These are phyloP conservation scores for Amylocarpus encephaloides DNA, from an alignment of 2,329 filamentous ascomycete species.

Conservation along the genomic window DNA sequence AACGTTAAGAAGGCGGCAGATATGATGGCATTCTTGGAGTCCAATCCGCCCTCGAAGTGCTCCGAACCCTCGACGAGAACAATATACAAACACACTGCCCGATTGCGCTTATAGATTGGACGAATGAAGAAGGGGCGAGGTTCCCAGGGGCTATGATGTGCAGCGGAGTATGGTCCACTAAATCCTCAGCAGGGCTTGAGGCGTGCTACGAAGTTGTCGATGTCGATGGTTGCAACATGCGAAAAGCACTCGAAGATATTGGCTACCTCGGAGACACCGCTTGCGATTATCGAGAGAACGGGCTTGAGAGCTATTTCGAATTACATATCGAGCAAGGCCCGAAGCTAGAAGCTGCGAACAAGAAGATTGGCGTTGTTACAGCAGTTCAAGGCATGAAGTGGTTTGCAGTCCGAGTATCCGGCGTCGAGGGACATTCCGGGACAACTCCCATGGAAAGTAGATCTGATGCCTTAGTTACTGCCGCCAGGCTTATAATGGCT, in stretches of 20 bases:
- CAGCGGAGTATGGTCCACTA: constrained; percentile 69
- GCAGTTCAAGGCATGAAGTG: constrained; percentile 61
- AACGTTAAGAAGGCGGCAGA: constrained; percentile 35
- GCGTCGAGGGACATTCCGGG: constrained; percentile 24
- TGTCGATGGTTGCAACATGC: constrained; percentile 17
- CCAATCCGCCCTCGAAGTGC: constrained; percentile 63
- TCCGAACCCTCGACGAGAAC: constrained; percentile 60
- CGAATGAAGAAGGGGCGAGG: constrained; percentile 66
- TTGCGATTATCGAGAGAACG: constrained; percentile 50
- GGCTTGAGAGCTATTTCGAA: constrained; percentile 71
- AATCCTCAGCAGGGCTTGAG: constrained; percentile 48
- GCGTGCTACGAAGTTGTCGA: constrained; percentile 55
- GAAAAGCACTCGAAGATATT: constrained; percentile 51
- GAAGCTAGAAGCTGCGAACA: constrained; percentile 55
- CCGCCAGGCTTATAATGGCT: constrained; percentile 19
- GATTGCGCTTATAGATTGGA: constrained; percentile 40
- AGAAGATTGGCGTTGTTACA: constrained; percentile 62
- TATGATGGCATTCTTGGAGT: constrained; percentile 76
- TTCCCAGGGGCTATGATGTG: constrained; percentile 69
- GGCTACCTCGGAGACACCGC: constrained; percentile 58
- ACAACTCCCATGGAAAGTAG: constrained; percentile 45
- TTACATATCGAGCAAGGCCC: constrained; percentile 70
- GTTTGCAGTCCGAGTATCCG: constrained; percentile 59
- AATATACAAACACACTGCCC: constrained; percentile 61
- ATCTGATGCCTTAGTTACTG: constrained; percentile 57